A percentile compares a stretch with the other conserved stretches of the same genome.
Conservation (phyloP, 768 basidiomycete genomes). For the Amanita molliuscula region DNA sequence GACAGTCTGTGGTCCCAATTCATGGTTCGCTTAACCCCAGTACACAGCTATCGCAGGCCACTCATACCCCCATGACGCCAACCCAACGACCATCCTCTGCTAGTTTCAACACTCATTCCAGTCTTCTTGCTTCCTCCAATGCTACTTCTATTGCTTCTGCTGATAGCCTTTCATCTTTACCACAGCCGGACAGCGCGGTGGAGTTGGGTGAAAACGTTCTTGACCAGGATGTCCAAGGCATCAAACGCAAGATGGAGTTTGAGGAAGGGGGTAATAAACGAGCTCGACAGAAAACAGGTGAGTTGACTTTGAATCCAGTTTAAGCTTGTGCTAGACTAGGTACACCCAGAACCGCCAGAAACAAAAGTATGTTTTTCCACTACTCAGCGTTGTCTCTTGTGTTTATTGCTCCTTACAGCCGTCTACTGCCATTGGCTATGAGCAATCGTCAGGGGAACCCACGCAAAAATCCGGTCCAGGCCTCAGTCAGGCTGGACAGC, state of each 20-base stretch:
- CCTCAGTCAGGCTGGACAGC: slow-evolving; percentile 31
- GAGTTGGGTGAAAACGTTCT: slow-evolving; percentile 28
- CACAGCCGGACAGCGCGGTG: slow-evolving; percentile 11
- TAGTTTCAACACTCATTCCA: slow-evolving; percentile 13
- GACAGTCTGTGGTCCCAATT: slow-evolving; percentile 5
- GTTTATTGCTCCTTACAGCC: slow-evolving; percentile 3
- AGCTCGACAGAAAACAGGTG: slow-evolving; percentile 64
- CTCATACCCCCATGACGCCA: slow-evolving; percentile 19
- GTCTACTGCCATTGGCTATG: background rate
- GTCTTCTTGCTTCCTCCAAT: slow-evolving; percentile 1
- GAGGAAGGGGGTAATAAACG: slow-evolving; percentile 63
- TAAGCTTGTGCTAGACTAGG: background rate
- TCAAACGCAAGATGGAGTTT: slow-evolving; percentile 64
- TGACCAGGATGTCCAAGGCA: slow-evolving; percentile 52
- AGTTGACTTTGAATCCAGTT: background rate
- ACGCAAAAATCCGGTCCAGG: slow-evolving; percentile 16
- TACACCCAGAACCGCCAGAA: slow-evolving; percentile 37
- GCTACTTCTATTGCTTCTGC: slow-evolving; percentile 1
- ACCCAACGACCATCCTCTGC: slow-evolving; percentile 21
- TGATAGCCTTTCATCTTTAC: slow-evolving; percentile 11
- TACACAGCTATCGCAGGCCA: slow-evolving; percentile 12
- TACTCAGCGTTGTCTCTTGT: slow-evolving; percentile 7
- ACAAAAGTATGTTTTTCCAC: slow-evolving; percentile 26
- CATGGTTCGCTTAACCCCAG: slow-evolving; percentile 12
- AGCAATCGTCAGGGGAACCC: slow-evolving; percentile 11